These are phyloP conservation scores for Botrytis medusae DNA, from an alignment of 2,329 filamentous ascomycete genomes.

Conservation along the genomic window DNA sequence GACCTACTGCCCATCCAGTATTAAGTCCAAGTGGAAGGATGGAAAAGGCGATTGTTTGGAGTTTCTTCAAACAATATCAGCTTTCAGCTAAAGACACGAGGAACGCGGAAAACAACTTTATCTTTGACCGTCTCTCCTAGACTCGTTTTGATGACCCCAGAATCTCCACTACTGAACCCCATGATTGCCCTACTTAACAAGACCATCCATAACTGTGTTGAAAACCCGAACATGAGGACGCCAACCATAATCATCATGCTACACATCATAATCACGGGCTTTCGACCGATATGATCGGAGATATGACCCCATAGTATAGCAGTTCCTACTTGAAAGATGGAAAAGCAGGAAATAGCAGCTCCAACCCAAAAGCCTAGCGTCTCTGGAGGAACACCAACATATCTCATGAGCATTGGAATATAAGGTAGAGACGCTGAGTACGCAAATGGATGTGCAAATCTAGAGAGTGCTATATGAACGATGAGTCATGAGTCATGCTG, in stretches of 20 bases:
- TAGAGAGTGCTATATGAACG: not conserved
- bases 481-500: not conserved
- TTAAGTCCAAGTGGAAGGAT: conserved; percentile 66
- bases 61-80: conserved; percentile 60
- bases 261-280: conserved; percentile 75
- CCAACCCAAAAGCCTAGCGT: conserved; percentile 4
- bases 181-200: conserved; percentile 67
- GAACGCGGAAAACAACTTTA: not conserved
- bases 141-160: conserved; percentile 73
- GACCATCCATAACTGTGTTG: conserved; percentile 58
- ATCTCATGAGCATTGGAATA: conserved; percentile 10
- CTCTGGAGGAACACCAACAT: not conserved
- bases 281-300: conserved; percentile 67
- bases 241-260: conserved; percentile 57
- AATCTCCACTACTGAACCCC: conserved; percentile 72
- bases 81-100: not conserved
- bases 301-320: conserved; percentile 80
- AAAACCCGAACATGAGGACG: conserved; percentile 67
- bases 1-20: conserved; percentile 41
- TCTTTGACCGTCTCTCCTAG: conserved; percentile 63
- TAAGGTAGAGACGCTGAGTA: conserved; percentile 3
- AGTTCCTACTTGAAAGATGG: conserved; percentile 77
- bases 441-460: conserved; percentile 19
- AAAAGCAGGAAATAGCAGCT: conserved; percentile 56
- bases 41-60: conserved; percentile 56